A percentile compares a stretch with the other conserved stretches of the same genome.
These are phyloP conservation scores for Penicillium freii DNA, from an alignment of 2,329 filamentous ascomycete species.

Conservation along the genomic window DNA sequence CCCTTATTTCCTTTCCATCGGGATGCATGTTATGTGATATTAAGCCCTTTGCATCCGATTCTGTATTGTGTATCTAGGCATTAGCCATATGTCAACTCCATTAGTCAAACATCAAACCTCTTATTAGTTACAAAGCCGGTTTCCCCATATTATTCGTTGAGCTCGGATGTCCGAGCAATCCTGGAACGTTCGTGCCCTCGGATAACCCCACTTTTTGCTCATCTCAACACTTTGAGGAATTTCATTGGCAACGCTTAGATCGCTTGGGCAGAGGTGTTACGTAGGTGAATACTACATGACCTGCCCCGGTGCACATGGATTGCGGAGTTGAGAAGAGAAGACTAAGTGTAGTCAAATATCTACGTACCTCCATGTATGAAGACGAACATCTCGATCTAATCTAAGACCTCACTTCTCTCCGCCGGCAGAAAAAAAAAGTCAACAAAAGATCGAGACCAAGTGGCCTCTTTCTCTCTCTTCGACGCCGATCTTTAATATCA, in stretches of 20 bases:
- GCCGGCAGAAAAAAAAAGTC: constrained; percentile 11
- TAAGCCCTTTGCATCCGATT: constrained; percentile 2
- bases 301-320: constrained; percentile 9
- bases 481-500: constrained; percentile 7
- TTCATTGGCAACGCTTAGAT: constrained; percentile 15
- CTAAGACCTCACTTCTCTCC: constrained; percentile 5
- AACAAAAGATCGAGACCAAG: constrained; percentile 8
- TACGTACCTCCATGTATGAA: too few relatives aligned
- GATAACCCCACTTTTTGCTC: constrained; percentile 20
- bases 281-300: background rate
- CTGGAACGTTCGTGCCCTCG: constrained; percentile 9
- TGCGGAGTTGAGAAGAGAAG: background rate
- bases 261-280: background rate
- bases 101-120: constrained; percentile 2
- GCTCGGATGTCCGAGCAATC: too few relatives aligned
- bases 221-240: constrained; percentile 12
- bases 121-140: background rate
- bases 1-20: background rate
- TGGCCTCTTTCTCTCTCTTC: constrained; percentile 5
- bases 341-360: background rate
- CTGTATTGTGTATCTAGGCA: constrained; percentile 25
- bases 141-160: background rate
- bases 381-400: background rate
- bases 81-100: constrained; percentile 11
- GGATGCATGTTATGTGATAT: background rate